Evolutionary conservation across 208 protist species (phyloP), one percentile per base, ranked within the genome.

Genomic region (Trypanosoma theileri): DNA sequence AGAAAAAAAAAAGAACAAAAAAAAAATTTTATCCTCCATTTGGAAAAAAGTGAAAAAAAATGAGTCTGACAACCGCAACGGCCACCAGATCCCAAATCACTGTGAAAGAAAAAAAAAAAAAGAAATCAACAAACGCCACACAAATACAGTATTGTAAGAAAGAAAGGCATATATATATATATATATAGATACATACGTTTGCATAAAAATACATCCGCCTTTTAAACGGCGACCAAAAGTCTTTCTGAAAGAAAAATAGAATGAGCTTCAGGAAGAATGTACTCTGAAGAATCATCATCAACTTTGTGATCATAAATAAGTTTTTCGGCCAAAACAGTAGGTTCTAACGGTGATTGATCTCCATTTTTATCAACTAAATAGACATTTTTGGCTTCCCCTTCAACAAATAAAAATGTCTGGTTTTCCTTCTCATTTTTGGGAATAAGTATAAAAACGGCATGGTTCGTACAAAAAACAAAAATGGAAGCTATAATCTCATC

Each of bases 221-320:
- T 44, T 67, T 52, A 73, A 19, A 73, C 44, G 14, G 61, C 53
- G 12, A 21, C 41, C n/a, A 67, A n/a, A 56, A 56, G 59, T 11
- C 17, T 14, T 16, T 67, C 60, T 4, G 41, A 48, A 11, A 54
- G 14, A 17, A 73, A 31, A 31, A 73, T 62, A 1, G 59, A 24
- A 14, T 67, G 50, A 54, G 17, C 69, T n/a, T 46, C 28, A 31
- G 40, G 11, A 45, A 73, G 59, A 16, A 21, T 19, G 42, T 61
- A 73, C 31, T 63, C 59, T 22, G 4, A 61, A 7, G 69, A 65
- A 31, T 73, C 69, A 45, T 73, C 68, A 59, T 73, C 68, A 10
- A 60, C 48, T 0, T 59, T 51, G 24, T 62, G 35, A 35, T 73
- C 68, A 22, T 66, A 51, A n/a, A 73, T 21, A 31, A 73, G 58